These are phyloP conservation scores for Curvularia hawaiiensis DNA, from an alignment of 2,329 filamentous ascomycete genomes.

Conservation along the genomic window DNA sequence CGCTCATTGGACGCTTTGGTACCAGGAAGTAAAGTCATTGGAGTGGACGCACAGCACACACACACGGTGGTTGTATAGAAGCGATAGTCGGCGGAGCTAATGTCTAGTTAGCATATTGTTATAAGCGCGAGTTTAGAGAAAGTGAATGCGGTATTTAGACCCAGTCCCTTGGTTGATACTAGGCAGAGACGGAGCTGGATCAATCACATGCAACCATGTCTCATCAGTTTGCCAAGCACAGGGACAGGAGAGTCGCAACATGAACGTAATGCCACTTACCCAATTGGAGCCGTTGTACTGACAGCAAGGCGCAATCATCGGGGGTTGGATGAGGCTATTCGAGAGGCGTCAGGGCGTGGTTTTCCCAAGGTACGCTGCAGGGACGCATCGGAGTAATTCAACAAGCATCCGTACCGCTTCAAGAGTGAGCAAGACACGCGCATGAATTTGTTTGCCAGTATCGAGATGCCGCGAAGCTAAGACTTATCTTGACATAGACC, in stretches of 20 bases:
- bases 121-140: neutral
- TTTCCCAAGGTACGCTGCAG: neutral
- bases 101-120: neutral
- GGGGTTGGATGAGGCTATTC: neutral
- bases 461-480: neutral
- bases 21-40: conserved; percentile 3
- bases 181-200: neutral
- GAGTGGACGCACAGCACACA: neutral
- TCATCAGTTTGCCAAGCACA: neutral
- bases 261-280: neutral
- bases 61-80: neutral
- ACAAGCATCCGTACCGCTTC: neutral
- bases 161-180: neutral
- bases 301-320: neutral
- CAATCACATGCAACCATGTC: neutral
- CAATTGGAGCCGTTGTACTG: neutral
- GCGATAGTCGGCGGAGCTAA: neutral
- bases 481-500: neutral
- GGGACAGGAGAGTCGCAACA: neutral
- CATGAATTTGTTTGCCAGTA: no score
- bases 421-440: neutral
- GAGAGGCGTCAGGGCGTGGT: neutral
- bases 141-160: conserved; percentile 1
- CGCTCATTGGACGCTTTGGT: conserved; percentile 13
- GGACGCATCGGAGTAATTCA: neutral